Conservation (phyloP, 257 asterid genomes). For the Solanum microdontum region DNA sequence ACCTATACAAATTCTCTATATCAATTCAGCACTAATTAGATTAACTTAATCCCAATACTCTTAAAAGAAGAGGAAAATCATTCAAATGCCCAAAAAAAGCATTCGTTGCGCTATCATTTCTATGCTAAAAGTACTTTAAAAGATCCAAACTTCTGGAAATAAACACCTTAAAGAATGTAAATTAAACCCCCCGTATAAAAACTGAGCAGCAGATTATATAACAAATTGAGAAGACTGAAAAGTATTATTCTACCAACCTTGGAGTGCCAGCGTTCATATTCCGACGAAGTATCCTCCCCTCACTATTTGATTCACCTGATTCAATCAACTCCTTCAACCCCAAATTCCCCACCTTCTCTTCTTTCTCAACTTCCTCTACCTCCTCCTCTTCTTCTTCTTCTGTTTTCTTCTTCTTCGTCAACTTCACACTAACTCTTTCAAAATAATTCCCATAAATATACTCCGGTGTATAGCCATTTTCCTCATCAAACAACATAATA, state of each 20-base stretch:
- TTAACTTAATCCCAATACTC: not conserved
- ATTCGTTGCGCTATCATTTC: not conserved
- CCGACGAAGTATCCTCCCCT: constrained; percentile 59
- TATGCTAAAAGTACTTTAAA: not conserved
- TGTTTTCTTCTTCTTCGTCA: constrained; percentile 9
- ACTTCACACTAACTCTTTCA: constrained; percentile 37
- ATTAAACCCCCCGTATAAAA: not conserved
- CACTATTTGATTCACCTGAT: constrained; percentile 28
- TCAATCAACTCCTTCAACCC: constrained; percentile 86
- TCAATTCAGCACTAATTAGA: not conserved
- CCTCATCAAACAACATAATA: constrained; percentile 85
- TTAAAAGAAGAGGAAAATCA: not conserved
- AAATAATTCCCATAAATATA: constrained; percentile 88
- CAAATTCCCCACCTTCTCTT: constrained; percentile 35
- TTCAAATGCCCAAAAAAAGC: not conserved
- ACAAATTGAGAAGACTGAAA: not conserved
- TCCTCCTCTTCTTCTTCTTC: not conserved
- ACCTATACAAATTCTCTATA: not conserved
- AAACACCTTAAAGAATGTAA: not conserved
- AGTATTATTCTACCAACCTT: constrained; percentile 20
- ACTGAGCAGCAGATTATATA: not conserved
- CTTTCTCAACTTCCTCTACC: constrained; percentile 5
- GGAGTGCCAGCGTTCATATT: constrained; percentile 51
- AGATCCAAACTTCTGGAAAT: not conserved
- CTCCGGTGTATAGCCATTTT: constrained; percentile 79